Base-by-base conservation (phyloP, 176 grass and related monocot genomes). In the Oryza glaberrima region DNA sequence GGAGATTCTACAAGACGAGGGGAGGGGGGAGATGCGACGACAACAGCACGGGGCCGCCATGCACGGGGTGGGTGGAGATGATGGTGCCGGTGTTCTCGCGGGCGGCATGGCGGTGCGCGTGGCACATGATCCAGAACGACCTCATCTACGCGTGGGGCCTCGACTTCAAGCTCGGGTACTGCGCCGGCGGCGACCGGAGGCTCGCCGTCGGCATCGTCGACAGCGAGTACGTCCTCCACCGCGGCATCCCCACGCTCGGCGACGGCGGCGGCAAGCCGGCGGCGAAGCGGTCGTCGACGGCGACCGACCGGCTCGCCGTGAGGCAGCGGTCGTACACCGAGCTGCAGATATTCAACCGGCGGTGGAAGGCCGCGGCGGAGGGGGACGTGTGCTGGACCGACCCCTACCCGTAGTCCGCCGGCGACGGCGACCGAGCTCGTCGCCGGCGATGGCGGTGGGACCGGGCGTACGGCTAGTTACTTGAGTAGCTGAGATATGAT, bases 111-210 rank as follows among this genome's bases (percentile, higher is more conserved):
- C 87, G 86, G 15, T 98, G 95, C 66, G 80, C 79, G 56, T 98
- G 95, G 95, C 89, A 86, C 84, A 91, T 98, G 88, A 85, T 98
- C 87, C 93, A 99, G 96, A 94, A 95, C 86, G 96, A 99, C 85
- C 86, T 99, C 81, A 89, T 99, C 84, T 87, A 92, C 45, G 96
- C 90, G 0, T 99, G 96, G 96, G 96, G 96, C 6, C 86, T 99
- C 36, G 96, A 99, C 76, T 91, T 80, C 85, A 96, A 92, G 86
- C 90, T 99, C 63, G 96, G 96, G 4, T 96, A 99, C 76, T 99
- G 96, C 86, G 91, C 88, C 69, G 88, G 89, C 79, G 93, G 93
- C 13, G 88, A 99, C 75, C 91, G 91, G 10, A 80, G 80, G 6
- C 34, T 69, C 58, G 90, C 83, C 65, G 93, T 98, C 28, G 95